Evolutionary conservation across 129 eudicot genomes (phyloP), one percentile per base, ranked within the genome.

Genomic region (Apium graveolens): DNA sequence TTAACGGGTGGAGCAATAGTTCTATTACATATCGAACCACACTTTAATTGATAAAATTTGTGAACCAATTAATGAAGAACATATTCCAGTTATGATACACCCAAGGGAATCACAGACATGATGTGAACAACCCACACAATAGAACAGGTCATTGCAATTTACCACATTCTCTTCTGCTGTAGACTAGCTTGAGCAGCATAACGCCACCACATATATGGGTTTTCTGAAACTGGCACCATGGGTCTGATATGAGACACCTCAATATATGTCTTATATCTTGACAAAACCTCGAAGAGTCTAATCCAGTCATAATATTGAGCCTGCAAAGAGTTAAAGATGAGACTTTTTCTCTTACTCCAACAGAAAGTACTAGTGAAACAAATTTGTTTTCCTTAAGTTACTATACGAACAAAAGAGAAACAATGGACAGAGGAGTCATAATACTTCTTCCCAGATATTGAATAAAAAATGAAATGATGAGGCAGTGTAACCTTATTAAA

Each of bases 231-330:
- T 26, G 91, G 87, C 78, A 92, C 92, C 84, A 57, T 79, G 9
- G 99, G 97, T 83, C 99, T 88, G 79, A 96, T 86, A 92, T 96
- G 99, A 80, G 91, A 90, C 76, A 96, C 88, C 84, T 96, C 99
- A 76, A 92, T 81, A 84, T 92, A 89, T 76, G 84, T 43, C 82
- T 88, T 92, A 77, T 90, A 90, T 81, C 91, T 92, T 44, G 97
- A 90, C 78, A 96, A 81, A 70, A 86, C 97, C 86, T 96, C 99
- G 84, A 96, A 81, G 76, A 96, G 97, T 77, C 95, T 90, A 41
- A 96, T 96, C 99, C 99, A 96, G 44, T 96, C 99, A 87, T 96
- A 88, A 87, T 96, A 96, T 81, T 96, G 99, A 78, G 97, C 95
- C 99, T 96, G 94, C 75, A 69, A 76, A 57, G 66, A 69, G 55